Evolutionary conservation across 371 early-diverging fungal species (phyloP).

Genomic region (Mucor sp.): DNA sequence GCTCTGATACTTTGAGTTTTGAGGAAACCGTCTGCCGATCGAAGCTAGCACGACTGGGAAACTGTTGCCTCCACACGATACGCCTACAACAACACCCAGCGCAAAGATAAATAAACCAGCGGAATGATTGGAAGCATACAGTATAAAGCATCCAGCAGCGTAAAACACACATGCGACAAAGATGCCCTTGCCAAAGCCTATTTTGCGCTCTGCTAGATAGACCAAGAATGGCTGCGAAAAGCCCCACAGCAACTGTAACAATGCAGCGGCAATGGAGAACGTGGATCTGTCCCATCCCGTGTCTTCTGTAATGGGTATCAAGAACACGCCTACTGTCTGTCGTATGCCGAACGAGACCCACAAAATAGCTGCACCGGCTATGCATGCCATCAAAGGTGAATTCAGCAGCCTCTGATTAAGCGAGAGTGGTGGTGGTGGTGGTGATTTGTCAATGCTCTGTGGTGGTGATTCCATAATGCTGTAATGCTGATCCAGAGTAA

Average conservation of each 20-base stretch:
- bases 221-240: slow-evolving; percentile 35
- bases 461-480: neutral
- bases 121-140: slow-evolving; percentile 27
- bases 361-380: slow-evolving; percentile 26
- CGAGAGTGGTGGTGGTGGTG: neutral
- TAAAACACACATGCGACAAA: slow-evolving; percentile 26
- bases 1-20: slow-evolving; percentile 26
- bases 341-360: slow-evolving; percentile 39
- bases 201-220: slow-evolving; percentile 27
- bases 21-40: slow-evolving; percentile 32
- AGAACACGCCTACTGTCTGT: slow-evolving; percentile 33
- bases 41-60: slow-evolving; percentile 35
- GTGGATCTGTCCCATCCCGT: slow-evolving; percentile 36
- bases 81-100: slow-evolving; percentile 33
- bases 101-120: slow-evolving; percentile 32
- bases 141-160: slow-evolving; percentile 27
- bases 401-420: slow-evolving; percentile 5
- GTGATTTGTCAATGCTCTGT: neutral
- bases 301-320: slow-evolving; percentile 32
- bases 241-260: slow-evolving; percentile 36
- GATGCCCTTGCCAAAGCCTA: slow-evolving; percentile 37
- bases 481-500: neutral
- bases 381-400: slow-evolving; percentile 15
- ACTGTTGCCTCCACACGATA: slow-evolving; percentile 32
- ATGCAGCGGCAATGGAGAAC: slow-evolving; percentile 33